Evolutionary conservation across 345 rosid genomes (phyloP), one percentile per base, ranked within the genome.

Genomic region (Salix caprea): DNA sequence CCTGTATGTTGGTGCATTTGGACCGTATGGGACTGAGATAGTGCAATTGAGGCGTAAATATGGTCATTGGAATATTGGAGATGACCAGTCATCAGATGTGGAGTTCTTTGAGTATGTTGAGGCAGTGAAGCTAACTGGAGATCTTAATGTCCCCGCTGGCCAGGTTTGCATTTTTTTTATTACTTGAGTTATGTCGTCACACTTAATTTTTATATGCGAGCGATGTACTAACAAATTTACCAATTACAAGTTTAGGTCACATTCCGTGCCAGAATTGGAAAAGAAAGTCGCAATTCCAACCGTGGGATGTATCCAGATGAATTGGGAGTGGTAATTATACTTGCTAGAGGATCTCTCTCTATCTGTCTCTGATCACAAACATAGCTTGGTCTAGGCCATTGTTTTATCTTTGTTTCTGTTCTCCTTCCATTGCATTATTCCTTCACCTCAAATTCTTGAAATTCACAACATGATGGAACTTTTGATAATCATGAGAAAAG

Each of bases 81-180:
- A 84, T 54, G 88, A 73, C 70, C 76, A 86, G 42, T 75, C 92
- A 62, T 81, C 94, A 7, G 95, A 91, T 71, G 83, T 89, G 70
- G 97, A 93, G 80, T 90, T 90, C 83, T 93, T 88, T 81, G 99
- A 95, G 83, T 95, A 91, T 73, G 99, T 95, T 37, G 99, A 95
- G 85, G 99, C 99, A 18, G 94, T 91, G 83, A 95, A 91, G 88
- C 84, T 95, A 77, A 95, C 98, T n/a, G 99, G 99, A 71, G 99
- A 95, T 85, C 96, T 94, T 60, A 95, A 95, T 82, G 94, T 93
- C 80, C 98, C 99, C 18, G 97, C 99, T 76, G 98, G 98, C 76
- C 88, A 95, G 99, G 99, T 95, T 77, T 76, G 66, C 78, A 70
- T 40, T 71, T 76, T 74, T 61, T 37, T 68, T 30, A 42, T 50